Evolutionary conservation across 768 basidiomycete genomes (phyloP).

Genomic region (Lentinula guzmanii): DNA sequence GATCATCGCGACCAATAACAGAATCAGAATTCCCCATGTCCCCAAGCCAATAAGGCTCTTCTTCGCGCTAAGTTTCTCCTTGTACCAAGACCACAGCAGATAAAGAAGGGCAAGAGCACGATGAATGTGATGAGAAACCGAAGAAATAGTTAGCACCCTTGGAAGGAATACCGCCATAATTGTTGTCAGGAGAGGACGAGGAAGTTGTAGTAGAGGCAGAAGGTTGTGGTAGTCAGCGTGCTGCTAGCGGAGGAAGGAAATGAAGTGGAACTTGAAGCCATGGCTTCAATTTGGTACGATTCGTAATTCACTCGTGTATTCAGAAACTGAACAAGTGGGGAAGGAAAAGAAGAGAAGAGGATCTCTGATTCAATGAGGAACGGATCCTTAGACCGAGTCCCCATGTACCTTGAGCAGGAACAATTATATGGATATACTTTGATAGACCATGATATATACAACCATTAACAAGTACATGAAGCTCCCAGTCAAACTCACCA

Average conservation of each 20-base stretch:
- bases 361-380: background rate
- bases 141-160: constrained; percentile 43
- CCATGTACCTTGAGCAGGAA: background rate
- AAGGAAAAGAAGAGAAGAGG: background rate
- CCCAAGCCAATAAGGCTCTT: constrained; percentile 10
- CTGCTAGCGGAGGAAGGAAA: background rate
- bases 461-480: too few species aligned
- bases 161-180: constrained; percentile 2
- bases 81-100: constrained; percentile 44
- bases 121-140: constrained; percentile 45
- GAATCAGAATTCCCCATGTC: background rate
- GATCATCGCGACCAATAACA: background rate
- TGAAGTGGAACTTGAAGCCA: background rate
- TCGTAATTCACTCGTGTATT: background rate
- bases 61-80: constrained; percentile 31
- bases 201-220: background rate
- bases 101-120: constrained; percentile 42
- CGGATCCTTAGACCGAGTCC: background rate
- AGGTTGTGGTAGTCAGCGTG: background rate
- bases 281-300: background rate
- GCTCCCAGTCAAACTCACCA: constrained; percentile 29
- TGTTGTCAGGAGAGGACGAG: background rate
- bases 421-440: too few species aligned
- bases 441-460: too few species aligned
- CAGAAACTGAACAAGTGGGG: background rate